phyloP scores from a whole-genome alignment of 2,329 filamentous ascomycete genomes.

The Zopfia rhizophila region DNA sequence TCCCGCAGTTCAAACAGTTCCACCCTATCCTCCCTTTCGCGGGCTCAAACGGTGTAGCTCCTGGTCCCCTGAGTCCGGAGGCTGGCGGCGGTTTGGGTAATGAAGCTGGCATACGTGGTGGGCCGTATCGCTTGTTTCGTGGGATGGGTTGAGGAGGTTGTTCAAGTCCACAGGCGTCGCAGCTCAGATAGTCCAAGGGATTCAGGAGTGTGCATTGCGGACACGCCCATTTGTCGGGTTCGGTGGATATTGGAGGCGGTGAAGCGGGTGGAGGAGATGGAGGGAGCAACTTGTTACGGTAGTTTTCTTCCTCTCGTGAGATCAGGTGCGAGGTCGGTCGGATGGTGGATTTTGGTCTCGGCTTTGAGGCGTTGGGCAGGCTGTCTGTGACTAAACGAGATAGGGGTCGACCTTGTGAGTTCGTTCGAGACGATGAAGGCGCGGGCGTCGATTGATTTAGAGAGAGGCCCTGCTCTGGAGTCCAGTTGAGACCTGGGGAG shows the following conservation, averaged over 20 bases:
- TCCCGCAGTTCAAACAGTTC: conserved; percentile 67
- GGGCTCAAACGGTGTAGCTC: conserved; percentile 53
- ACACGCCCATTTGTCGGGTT: conserved; percentile 65
- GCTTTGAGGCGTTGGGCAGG: conserved; percentile 20
- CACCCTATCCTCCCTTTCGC: conserved; percentile 65
- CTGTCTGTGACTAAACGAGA: conserved; percentile 46
- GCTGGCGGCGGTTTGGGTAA: conserved; percentile 46
- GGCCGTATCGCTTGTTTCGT: conserved; percentile 41
- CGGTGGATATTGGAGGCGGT: conserved; percentile 31
- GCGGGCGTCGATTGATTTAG: conserved; percentile 18
- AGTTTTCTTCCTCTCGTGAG: conserved; percentile 37
- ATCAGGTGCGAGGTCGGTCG: conserved; percentile 35
- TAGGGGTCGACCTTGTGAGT: conserved; percentile 39
- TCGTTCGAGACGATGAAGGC: conserved; percentile 22
- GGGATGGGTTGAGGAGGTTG: conserved; percentile 57
- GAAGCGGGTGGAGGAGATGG: conserved; percentile 40
- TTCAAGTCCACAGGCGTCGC: conserved; percentile 69
- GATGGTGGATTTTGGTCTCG: conserved; percentile 20
- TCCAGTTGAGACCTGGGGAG: conserved; percentile 56
- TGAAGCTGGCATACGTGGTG: conserved; percentile 32
- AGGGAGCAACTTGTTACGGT: conserved; percentile 36
- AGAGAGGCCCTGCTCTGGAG: conserved; percentile 48
- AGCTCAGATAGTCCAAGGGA: conserved; percentile 67
- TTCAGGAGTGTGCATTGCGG: conserved; percentile 71
- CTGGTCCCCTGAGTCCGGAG: conserved; percentile 36